Evolutionary conservation across 2,329 filamentous ascomycete species (phyloP).

Genomic region (Fusarium tuaranense): DNA sequence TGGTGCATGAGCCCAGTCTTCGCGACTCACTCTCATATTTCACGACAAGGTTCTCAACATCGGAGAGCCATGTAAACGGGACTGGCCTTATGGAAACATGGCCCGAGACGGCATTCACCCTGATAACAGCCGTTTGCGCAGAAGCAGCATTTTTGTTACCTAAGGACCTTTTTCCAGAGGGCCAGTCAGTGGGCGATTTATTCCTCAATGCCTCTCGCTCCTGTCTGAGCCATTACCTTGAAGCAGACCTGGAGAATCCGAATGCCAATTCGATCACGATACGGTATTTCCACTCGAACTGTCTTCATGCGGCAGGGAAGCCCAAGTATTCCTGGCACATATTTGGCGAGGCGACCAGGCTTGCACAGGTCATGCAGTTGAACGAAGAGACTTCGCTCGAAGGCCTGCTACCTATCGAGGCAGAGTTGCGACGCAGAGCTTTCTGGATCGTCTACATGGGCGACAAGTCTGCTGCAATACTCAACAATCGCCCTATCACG

Average conservation of each 20-base stretch:
- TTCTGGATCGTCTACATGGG: conserved; percentile 57
- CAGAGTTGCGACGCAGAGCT: conserved; percentile 50
- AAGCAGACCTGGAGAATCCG: conserved; percentile 56
- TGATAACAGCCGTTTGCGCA: conserved; percentile 58
- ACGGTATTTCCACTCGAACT: conserved; percentile 60
- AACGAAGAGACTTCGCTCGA: conserved; percentile 54
- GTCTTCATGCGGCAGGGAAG: conserved; percentile 56
- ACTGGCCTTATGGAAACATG: conserved; percentile 43
- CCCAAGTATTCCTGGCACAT: conserved; percentile 59
- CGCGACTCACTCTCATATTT: conserved; percentile 52
- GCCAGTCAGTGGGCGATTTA: conserved; percentile 50
- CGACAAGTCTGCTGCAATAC: conserved; percentile 54
- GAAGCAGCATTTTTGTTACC: conserved; percentile 56
- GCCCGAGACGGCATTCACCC: conserved; percentile 54
- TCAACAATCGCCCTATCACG: conserved; percentile 57
- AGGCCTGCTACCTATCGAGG: conserved; percentile 52
- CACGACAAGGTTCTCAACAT: conserved; percentile 17
- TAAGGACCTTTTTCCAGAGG: conserved; percentile 53
- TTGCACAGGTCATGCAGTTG: conserved; percentile 57
- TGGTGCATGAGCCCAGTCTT: conserved; percentile 56
- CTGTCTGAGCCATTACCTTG: conserved; percentile 53
- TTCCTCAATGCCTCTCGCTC: conserved; percentile 55
- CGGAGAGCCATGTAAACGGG: conserved; percentile 13
- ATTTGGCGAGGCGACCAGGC: conserved; percentile 56
- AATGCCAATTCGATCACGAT: conserved; percentile 57